These are phyloP conservation scores for Fistulinella prunicolor DNA, from an alignment of 768 basidiomycete species.

Conservation along the genomic window DNA sequence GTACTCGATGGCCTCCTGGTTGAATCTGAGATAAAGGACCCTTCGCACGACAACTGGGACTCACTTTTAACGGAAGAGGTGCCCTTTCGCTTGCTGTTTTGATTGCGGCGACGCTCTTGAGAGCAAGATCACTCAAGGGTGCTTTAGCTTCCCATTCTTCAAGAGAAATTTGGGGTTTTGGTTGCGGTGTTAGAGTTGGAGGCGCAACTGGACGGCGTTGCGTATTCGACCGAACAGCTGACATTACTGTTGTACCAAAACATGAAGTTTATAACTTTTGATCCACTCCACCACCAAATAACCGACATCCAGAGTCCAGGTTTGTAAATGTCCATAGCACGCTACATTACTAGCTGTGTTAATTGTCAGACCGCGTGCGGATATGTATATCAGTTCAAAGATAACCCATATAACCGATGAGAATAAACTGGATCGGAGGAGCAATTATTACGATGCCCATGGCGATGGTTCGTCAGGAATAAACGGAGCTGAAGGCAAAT, in stretches of 20 bases:
- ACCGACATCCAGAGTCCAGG: neutral
- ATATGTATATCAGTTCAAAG: slow-evolving; percentile 7
- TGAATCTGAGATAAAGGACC: slow-evolving; percentile 31
- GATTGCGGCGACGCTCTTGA: slow-evolving; percentile 59
- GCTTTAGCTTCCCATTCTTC: slow-evolving; percentile 93
- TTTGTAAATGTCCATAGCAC: slow-evolving; percentile 1
- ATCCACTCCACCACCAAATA: no score
- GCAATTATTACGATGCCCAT: slow-evolving; percentile 20
- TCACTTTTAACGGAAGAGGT: slow-evolving; percentile 75
- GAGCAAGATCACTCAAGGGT: slow-evolving; percentile 67
- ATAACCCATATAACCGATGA: neutral
- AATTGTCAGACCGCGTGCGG: neutral
- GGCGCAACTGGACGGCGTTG: slow-evolving; percentile 29
- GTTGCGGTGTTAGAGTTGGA: slow-evolving; percentile 26
- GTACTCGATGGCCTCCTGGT: slow-evolving; percentile 43
- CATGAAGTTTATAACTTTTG: no score
- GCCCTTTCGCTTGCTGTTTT: slow-evolving; percentile 58
- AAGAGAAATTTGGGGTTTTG: slow-evolving; percentile 54
- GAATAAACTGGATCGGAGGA: neutral
- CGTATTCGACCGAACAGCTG: slow-evolving; percentile 16
- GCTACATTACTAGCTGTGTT: slow-evolving; percentile 11
- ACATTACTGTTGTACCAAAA: slow-evolving; percentile 16
- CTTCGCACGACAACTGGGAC: slow-evolving; percentile 14
- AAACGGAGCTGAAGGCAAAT: slow-evolving; percentile 14
- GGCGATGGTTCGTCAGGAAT: slow-evolving; percentile 31